phyloP scores from a whole-genome alignment of 2,329 filamentous ascomycete genomes.

The Epichloe hybrida region DNA sequence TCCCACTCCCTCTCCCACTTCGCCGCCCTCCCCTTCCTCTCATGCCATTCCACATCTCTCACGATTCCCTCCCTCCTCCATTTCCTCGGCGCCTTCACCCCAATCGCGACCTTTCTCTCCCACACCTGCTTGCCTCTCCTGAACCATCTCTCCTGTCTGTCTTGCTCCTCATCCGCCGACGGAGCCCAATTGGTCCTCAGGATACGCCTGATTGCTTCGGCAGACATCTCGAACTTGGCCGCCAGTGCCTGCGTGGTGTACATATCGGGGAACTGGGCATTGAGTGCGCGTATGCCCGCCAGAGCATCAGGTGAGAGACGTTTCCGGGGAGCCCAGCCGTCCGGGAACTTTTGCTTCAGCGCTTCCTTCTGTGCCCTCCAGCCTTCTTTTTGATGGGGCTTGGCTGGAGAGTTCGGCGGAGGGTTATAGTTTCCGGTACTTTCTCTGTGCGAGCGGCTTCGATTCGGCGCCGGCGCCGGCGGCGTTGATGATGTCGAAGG shows the following conservation, averaged over 20 bases:
- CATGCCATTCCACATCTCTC: conserved; percentile 29
- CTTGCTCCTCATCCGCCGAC: conserved; percentile 40
- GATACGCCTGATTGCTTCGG: conserved; percentile 78
- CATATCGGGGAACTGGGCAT: conserved; percentile 60
- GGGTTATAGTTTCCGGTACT: background rate
- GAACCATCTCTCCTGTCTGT: conserved; percentile 48
- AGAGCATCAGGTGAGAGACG: conserved; percentile 83
- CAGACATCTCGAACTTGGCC: conserved; percentile 68
- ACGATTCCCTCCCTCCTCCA: conserved; percentile 45
- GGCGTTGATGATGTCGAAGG: background rate
- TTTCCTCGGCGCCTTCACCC: conserved; percentile 44
- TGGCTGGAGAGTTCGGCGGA: background rate
- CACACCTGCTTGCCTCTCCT: conserved; percentile 46
- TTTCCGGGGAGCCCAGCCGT: conserved; percentile 73
- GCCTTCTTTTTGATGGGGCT: conserved; percentile 19
- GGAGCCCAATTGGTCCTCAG: conserved; percentile 67
- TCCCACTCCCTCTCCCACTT: conserved; percentile 16
- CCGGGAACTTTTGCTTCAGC: conserved; percentile 63
- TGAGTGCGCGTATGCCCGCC: conserved; percentile 74
- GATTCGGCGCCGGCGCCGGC: background rate
- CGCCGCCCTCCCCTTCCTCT: conserved; percentile 16
- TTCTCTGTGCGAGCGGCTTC: background rate
- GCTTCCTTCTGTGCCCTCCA: conserved; percentile 72
- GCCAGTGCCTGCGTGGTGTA: conserved; percentile 67
- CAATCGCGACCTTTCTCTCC: conserved; percentile 44